phyloP scores from a whole-genome alignment of 1,139 yeast genomes.

The Hyphopichia fennica region DNA sequence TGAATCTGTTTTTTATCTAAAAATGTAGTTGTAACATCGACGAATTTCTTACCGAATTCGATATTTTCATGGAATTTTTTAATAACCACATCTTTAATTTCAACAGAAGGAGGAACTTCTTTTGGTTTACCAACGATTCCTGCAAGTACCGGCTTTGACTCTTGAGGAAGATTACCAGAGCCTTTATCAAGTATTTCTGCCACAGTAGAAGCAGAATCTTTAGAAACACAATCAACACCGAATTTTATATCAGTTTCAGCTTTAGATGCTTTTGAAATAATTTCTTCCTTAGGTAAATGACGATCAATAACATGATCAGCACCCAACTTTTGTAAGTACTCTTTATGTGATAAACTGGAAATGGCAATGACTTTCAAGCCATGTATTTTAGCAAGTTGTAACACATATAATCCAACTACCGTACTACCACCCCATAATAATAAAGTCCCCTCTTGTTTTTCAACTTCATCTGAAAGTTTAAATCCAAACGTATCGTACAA shows the following conservation, averaged over 20 bases:
- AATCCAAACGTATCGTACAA: conserved; percentile 32
- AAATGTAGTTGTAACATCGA: conserved; percentile 28
- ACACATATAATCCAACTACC: conserved; percentile 42
- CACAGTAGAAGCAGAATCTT: conserved; percentile 34
- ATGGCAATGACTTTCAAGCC: conserved; percentile 41
- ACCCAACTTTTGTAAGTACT: conserved; percentile 33
- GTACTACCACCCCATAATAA: conserved; percentile 53
- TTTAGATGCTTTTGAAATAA: conserved; percentile 13
- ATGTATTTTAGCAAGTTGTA: conserved; percentile 41
- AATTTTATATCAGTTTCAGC: conserved; percentile 21
- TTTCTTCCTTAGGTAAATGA: conserved; percentile 21
- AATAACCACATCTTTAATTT: conserved; percentile 31
- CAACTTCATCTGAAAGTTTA: conserved; percentile 8
- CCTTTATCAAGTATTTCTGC: conserved; percentile 22
- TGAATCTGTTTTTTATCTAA: conserved; percentile 22
- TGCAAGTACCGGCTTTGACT: conserved; percentile 20
- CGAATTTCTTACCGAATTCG: conserved; percentile 34
- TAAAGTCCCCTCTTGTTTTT: conserved; percentile 17
- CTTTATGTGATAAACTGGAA: conserved; percentile 32
- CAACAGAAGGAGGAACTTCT: conserved; percentile 19
- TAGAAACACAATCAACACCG: conserved; percentile 48
- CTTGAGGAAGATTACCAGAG: conserved; percentile 6
- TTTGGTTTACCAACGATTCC: conserved; percentile 43
- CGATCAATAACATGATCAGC: conserved; percentile 43
- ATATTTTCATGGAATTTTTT: conserved; percentile 47